phyloP scores from a whole-genome alignment of 2,329 filamentous ascomycete species.

The Colletotrichum truncatum region DNA sequence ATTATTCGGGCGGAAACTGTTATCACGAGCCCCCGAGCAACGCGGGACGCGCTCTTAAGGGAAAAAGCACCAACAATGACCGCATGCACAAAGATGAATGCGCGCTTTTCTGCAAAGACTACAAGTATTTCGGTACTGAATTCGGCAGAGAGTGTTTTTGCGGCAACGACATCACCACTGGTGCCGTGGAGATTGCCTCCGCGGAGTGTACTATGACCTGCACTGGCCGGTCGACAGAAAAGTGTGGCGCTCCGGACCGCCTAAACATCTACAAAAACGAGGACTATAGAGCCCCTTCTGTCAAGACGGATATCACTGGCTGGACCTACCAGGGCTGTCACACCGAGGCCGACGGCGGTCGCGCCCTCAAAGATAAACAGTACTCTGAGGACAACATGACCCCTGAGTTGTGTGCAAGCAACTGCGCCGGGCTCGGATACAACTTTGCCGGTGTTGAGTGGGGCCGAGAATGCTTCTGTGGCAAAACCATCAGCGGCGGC shows the following conservation, averaged over 20 bases:
- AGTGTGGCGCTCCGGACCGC: slow-evolving; percentile 43
- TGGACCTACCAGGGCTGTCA: neutral
- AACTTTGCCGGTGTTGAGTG: slow-evolving; percentile 55
- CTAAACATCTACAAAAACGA: slow-evolving; percentile 43
- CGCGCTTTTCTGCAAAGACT: slow-evolving; percentile 46
- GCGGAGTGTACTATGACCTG: slow-evolving; percentile 45
- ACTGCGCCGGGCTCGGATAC: slow-evolving; percentile 49
- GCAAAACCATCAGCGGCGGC: slow-evolving; percentile 40
- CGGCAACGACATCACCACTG: slow-evolving; percentile 38
- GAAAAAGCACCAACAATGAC: slow-evolving; percentile 32
- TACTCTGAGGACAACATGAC: slow-evolving; percentile 44
- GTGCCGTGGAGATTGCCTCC: slow-evolving; percentile 38
- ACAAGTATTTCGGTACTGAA: slow-evolving; percentile 45
- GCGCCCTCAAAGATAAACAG: slow-evolving; percentile 40
- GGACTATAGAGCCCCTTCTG: slow-evolving; percentile 29
- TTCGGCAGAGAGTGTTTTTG: slow-evolving; percentile 51
- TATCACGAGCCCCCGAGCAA: neutral
- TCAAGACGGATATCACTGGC: slow-evolving; percentile 5
- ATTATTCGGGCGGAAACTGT: neutral
- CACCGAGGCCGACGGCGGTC: slow-evolving; percentile 19
- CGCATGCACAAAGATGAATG: slow-evolving; percentile 43
- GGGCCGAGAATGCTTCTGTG: slow-evolving; percentile 53
- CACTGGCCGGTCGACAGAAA: slow-evolving; percentile 44
- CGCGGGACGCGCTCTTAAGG: slow-evolving; percentile 39
- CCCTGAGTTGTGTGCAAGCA: slow-evolving; percentile 46